Base-by-base conservation (phyloP, 768 basidiomycete species). In the Daedaleopsis sinensis region DNA sequence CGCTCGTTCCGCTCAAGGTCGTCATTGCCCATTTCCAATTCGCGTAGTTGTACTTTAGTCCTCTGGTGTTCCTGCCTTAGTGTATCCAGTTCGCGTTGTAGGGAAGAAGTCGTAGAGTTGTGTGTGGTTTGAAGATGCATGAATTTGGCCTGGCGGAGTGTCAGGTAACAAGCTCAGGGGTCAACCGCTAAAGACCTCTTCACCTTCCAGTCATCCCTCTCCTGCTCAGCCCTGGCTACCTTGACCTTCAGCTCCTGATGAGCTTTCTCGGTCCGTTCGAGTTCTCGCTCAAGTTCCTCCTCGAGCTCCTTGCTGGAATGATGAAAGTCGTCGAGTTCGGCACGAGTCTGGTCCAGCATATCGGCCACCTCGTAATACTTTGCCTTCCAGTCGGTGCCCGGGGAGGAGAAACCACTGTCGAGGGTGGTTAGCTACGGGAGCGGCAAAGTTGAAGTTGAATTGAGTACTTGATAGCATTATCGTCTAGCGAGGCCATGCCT, bases 1-100 rank as follows among this genome's bases (percentile, higher is more conserved):
- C 97, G 86, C 71, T 98, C 96, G 73, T 91, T 96, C 64, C 95
- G 83, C 72, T 98, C 97, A 59, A 99, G 80, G 76, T 98, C 96
- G 70, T 99, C 97, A 70, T 97, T 98, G 50, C 96, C 96, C 86
- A 98, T 91, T 76, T 98, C 96, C 35, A 97, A 80, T 73, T 98
- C 93, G 21, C 92, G 85, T 18, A 94, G 77, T 70, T 90, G 87
- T 21, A 90, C 78, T 74, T 91, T 91, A 62, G 84, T 74, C 52
- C 80, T 79, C 70, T 90, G 89, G 64, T 88, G 82, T 61, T 89
- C 87, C 70, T 90, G 86, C 58, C 93, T 84, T 39, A 92, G 80
- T 58, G 84, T 85, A 68, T 96, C 94, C 48, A 96, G 80, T 75
- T 98, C 93, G 59, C 92, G 89, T 74, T 98, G 96, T 64, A 99